A percentile compares a stretch with the other conserved stretches of the same genome.
Conservation (phyloP, 2,329 filamentous ascomycete species). For the Penicillium sclerotigenum region DNA sequence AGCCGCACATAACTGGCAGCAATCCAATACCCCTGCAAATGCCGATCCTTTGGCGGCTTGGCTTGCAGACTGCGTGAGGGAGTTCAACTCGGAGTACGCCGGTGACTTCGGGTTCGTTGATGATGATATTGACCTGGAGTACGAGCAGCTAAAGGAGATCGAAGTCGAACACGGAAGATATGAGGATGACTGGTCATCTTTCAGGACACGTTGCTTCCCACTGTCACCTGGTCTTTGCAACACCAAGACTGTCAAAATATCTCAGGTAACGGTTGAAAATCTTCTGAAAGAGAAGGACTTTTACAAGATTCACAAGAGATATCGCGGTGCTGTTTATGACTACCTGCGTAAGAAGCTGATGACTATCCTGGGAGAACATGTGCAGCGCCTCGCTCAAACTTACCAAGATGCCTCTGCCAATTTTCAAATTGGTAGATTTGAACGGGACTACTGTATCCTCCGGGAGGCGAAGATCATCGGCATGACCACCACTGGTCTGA, state of each 20-base stretch:
- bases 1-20: constrained; percentile 47
- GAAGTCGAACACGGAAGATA: constrained; percentile 55
- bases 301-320: constrained; percentile 58
- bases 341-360: constrained; percentile 59
- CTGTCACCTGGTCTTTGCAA: constrained; percentile 45
- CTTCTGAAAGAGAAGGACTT: constrained; percentile 46
- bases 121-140: constrained; percentile 60
- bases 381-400: constrained; percentile 51
- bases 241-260: constrained; percentile 4
- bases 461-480: constrained; percentile 60
- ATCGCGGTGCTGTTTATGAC: constrained; percentile 65
- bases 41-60: constrained; percentile 51
- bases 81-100: constrained; percentile 45
- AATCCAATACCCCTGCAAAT: constrained; percentile 7
- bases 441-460: constrained; percentile 59
- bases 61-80: constrained; percentile 53
- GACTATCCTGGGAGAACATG: constrained; percentile 41
- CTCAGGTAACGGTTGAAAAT: constrained; percentile 36
- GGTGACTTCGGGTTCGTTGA: constrained; percentile 53
- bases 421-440: constrained; percentile 57
- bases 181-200: constrained; percentile 54
- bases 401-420: constrained; percentile 53
- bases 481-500: constrained; percentile 75
- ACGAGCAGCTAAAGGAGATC: constrained; percentile 59
- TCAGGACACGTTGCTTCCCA: constrained; percentile 47